phyloP scores from a whole-genome alignment of 2,329 filamentous ascomycete species.

The Cladosporium sp. region DNA sequence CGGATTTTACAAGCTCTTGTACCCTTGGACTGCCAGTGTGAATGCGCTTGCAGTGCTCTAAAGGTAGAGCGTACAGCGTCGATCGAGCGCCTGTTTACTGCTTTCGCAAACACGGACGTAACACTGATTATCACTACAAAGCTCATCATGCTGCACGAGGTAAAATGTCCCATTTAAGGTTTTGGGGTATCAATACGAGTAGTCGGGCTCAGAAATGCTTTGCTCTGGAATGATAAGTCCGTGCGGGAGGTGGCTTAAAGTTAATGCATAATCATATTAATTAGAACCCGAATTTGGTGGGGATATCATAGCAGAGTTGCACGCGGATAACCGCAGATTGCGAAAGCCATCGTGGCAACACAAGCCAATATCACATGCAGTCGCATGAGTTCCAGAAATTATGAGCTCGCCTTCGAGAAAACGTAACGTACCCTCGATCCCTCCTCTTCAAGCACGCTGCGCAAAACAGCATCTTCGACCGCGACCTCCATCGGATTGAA shows the following conservation, averaged over 20 bases:
- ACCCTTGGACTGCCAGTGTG: slow-evolving; percentile 64
- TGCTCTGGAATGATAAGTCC: too few species aligned
- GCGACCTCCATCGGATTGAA: slow-evolving; percentile 28
- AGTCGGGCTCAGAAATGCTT: too few species aligned
- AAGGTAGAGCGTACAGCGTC: neutral
- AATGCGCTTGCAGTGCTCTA: slow-evolving; percentile 42
- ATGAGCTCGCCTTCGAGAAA: slow-evolving; percentile 41
- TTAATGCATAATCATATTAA: too few species aligned
- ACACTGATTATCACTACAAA: too few species aligned
- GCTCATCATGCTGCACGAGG: too few species aligned
- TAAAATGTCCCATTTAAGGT: too few species aligned
- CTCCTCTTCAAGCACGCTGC: slow-evolving; percentile 45
- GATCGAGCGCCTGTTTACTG: neutral
- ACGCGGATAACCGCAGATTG: neutral
- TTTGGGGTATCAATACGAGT: too few species aligned
- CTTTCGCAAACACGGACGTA: neutral
- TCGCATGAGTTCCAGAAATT: neutral
- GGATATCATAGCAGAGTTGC: neutral
- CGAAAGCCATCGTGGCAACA: neutral
- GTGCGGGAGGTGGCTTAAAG: too few species aligned
- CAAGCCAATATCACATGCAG: neutral
- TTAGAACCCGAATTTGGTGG: neutral
- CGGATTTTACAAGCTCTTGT: slow-evolving; percentile 68
- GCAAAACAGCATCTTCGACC: slow-evolving; percentile 50
- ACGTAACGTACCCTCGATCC: slow-evolving; percentile 45